Base-by-base conservation (phyloP, 2,329 filamentous ascomycete species). In the Fusarium nelsonii region DNA sequence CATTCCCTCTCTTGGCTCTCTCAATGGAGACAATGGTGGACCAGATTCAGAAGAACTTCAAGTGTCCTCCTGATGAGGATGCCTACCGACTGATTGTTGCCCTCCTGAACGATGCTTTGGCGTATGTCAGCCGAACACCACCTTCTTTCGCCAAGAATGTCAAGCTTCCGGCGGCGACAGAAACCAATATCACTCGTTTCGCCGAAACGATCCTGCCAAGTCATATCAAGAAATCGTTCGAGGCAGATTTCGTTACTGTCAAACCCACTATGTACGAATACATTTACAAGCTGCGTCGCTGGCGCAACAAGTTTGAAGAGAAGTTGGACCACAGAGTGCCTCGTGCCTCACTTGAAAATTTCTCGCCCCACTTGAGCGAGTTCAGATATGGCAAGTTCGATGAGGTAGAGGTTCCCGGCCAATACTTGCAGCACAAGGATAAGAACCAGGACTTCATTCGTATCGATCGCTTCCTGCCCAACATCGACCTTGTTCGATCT, bases 11-110 rank as follows among this genome's bases (percentile, higher is more conserved):
- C 18, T 87, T 99, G 73, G 96, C 97, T 11, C 84, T 98, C 43
- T 97, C 95, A 0, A 98, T 99, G 96, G 96, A 99, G 82, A 97
- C 95, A 0, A 99, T 98, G 94, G 94, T 98, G 32, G 96, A 99
- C 77, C 95, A 98, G 80, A 97, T 99, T 62, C 92, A 96, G 79
- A 98, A 98, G 84, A 92, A 98, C 81, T 99, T 99, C 87, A 99
- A 99, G 82, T 98, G 96, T 75, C 95, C 95, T 15, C 95, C 95
- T 0, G 96, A 99, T 74, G 96, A 99, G 78, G 96, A 99, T 82
- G 97, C 96, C 3, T 98, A 98, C 80, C 88, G 96, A 50, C 85
- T 99, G 16, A 99, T 99, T 70, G 95, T 98, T n/a, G 97, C 96
- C 4, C 84, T 99, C 12, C 88, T 99, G 23, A 99, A 99, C 77